phyloP scores from a whole-genome alignment of 805 yeast genomes.

The Candida caryicola region DNA sequence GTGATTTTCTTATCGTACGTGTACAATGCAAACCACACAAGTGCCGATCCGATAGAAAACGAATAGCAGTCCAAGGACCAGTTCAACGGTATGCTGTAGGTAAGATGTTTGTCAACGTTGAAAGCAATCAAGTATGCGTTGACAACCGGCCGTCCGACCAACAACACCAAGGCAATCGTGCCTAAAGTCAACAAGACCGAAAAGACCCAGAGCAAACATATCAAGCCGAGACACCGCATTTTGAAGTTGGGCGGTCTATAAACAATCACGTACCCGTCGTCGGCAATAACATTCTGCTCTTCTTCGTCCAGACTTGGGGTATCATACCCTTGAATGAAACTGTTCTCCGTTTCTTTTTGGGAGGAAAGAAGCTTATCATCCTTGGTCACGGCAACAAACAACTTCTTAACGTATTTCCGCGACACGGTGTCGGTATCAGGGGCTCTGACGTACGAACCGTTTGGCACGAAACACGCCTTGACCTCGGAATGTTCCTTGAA shows the following conservation, averaged over 20 bases:
- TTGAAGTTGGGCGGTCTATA: slow-evolving; percentile 83
- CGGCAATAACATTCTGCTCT: slow-evolving; percentile 38
- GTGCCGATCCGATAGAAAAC: slow-evolving; percentile 17
- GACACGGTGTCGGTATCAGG: slow-evolving; percentile 81
- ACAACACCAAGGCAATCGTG: slow-evolving; percentile 19
- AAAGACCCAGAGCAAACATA: slow-evolving; percentile 48
- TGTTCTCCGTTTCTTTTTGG: slow-evolving; percentile 13
- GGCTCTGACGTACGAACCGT: slow-evolving; percentile 81
- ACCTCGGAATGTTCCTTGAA: slow-evolving; percentile 42
- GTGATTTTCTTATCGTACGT: neutral
- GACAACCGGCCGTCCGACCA: slow-evolving; percentile 26
- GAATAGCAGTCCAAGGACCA: slow-evolving; percentile 22
- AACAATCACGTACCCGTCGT: slow-evolving; percentile 62
- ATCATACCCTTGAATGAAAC: slow-evolving; percentile 17
- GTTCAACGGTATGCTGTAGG: slow-evolving; percentile 6
- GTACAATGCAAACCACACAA: slow-evolving; percentile 12
- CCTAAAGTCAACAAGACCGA: slow-evolving; percentile 30
- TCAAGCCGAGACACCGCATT: slow-evolving; percentile 49
- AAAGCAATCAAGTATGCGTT: slow-evolving; percentile 1
- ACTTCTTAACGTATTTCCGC: slow-evolving; percentile 55
- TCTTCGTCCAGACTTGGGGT: slow-evolving; percentile 41
- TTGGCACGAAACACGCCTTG: slow-evolving; percentile 66
- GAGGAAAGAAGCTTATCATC: slow-evolving; percentile 57
- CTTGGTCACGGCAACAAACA: slow-evolving; percentile 81
- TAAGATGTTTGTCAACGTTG: neutral